phyloP scores from a whole-genome alignment of 345 rosid genomes.

The Eucalyptus albens region DNA sequence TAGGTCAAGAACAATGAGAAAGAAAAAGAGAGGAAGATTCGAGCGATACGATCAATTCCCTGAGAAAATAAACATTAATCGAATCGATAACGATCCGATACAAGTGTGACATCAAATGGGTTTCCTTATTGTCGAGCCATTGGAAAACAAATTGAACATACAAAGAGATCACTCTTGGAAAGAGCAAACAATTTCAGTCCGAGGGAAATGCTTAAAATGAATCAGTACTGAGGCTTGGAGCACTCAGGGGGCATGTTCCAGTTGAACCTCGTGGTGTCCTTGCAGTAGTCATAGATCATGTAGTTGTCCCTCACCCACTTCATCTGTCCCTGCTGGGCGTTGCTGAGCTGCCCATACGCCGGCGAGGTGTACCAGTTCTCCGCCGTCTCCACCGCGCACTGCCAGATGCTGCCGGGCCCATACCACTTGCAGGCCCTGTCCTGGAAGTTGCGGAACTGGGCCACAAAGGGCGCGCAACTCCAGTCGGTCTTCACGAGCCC shows the following conservation, averaged over 20 bases:
- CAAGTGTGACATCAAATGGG: neutral
- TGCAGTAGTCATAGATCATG: constrained; percentile 1
- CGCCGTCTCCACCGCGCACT: neutral
- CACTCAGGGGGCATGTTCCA: constrained; percentile 1
- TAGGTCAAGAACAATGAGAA: neutral
- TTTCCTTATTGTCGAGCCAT: neutral
- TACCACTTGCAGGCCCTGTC: neutral
- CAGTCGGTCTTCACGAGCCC: neutral
- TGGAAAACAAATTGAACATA: neutral
- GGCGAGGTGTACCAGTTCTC: neutral
- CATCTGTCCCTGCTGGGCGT: neutral
- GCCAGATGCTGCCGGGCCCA: neutral
- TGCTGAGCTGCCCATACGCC: neutral
- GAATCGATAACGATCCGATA: neutral
- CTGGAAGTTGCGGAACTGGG: neutral
- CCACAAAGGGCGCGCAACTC: neutral
- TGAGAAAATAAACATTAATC: neutral
- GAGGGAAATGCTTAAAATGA: neutral
- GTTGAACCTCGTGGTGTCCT: neutral
- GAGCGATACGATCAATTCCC: neutral
- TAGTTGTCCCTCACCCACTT: neutral
- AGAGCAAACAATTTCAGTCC: neutral
- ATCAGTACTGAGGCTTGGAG: neutral
- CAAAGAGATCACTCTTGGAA: neutral
- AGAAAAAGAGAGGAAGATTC: neutral